Base-by-base conservation (phyloP, 2,329 filamentous ascomycete genomes). In the Phaeosphaeriaceae sp. region DNA sequence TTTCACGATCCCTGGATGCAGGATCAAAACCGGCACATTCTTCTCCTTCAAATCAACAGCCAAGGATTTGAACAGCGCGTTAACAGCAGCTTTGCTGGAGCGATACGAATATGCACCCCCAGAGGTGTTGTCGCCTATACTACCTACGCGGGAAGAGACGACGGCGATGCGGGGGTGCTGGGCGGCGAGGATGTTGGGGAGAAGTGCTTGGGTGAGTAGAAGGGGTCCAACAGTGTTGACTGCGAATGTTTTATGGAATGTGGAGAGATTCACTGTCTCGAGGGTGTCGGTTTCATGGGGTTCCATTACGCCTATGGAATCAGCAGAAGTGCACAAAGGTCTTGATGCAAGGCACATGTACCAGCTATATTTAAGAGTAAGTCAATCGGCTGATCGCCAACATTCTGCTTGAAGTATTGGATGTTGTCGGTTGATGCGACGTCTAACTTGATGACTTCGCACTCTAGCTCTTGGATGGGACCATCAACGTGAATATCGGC, bases 201-300 rank as follows among this genome's bases (percentile, higher is more conserved):
- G 69, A 1, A 82, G 72, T 1, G 80, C 76, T 68, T 82, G 79
- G 0, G 78, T 81, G 0, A 83, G 69, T 3, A 82, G 69, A 10
- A 83, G 67, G 0, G 80, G 79, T 0, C 79, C 80, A 53, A 80
- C 80, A 0, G 80, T 76, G 64, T 83, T 83, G 60, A 79, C 75
- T 15, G 76, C 71, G 61, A 83, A 82, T 20, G 75, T 76, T 13
- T 61, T 67, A 31, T 74, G 64, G 11, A 82, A 66, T 13, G 66
- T 63, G 6, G 66, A 55, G 17, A 66, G 60, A 48, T 63, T 68
- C 41, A 78, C 63, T 17, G 68, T 74, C 21, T 67, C 54, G n/a
- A 79, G 58, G 15, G 62, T 67, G 62, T 82, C 79, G 27, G 72
- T 56, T 31, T 71, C 67, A 7, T 60, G 50, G 1, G 69, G 65